Percentiles rank a stretch among this genome's conserved stretches.
These are phyloP conservation scores for Talaromyces sp. DNA, from an alignment of 2,329 filamentous ascomycete genomes.

Conservation along the genomic window DNA sequence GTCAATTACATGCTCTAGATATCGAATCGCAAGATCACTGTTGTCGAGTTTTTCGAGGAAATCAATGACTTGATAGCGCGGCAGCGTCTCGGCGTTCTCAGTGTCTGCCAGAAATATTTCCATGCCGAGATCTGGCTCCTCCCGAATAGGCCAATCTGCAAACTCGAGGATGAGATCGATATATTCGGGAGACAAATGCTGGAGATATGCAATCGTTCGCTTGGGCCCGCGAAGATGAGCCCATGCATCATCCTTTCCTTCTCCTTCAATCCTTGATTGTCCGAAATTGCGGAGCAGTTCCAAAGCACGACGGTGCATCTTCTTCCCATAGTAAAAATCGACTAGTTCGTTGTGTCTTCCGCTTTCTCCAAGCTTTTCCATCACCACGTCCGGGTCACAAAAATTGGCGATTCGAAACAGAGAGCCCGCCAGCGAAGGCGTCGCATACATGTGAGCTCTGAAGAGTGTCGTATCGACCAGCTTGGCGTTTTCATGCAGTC, in stretches of 20 bases:
- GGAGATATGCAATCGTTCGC: constrained; percentile 82
- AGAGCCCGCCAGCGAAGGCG: constrained; percentile 75
- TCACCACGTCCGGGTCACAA: constrained; percentile 91
- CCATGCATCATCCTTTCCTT: constrained; percentile 30
- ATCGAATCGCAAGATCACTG: constrained; percentile 65
- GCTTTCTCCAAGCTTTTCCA: constrained; percentile 83
- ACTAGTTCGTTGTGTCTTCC: constrained; percentile 89
- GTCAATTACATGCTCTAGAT: constrained; percentile 84
- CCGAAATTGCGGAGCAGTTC: constrained; percentile 80
- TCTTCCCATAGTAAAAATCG: constrained; percentile 97
- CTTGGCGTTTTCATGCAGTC: constrained; percentile 69
- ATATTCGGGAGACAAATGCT: constrained; percentile 77
- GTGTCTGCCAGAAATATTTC: constrained; percentile 90
- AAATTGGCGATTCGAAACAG: constrained; percentile 96
- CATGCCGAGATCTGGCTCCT: constrained; percentile 72
- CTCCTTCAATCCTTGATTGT: constrained; percentile 23
- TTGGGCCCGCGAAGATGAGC: constrained; percentile 69
- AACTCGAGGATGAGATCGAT: constrained; percentile 91
- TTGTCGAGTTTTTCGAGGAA: constrained; percentile 67
- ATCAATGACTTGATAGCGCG: constrained; percentile 66
- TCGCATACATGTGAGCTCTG: constrained; percentile 88
- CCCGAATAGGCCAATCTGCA: constrained; percentile 76
- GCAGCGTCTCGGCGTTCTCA: constrained; percentile 87
- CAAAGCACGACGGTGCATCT: constrained; percentile 79
- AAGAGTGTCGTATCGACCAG: constrained; percentile 93